Evolutionary conservation across 1,139 yeast species (phyloP).

Genomic region (Debaryomyces coudertii): DNA sequence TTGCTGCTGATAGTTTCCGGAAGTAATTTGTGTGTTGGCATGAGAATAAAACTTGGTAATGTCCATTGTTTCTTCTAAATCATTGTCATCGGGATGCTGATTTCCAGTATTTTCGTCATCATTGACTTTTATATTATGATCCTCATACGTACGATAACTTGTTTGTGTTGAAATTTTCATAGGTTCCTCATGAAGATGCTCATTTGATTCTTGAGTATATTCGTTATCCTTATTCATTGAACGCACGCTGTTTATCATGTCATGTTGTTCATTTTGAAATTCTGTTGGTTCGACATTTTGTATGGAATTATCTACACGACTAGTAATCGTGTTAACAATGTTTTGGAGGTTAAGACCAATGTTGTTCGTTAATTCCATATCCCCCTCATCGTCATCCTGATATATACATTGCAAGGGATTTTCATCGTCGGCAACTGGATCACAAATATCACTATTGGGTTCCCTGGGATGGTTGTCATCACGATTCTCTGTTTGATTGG

Average conservation of each 20-base stretch:
- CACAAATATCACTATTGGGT: background rate
- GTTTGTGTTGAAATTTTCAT: background rate
- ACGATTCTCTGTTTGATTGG: background rate
- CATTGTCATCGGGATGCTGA: background rate
- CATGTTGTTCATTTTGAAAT: background rate
- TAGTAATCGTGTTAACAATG: background rate
- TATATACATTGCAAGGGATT: background rate
- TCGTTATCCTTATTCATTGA: background rate
- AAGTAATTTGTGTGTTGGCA: background rate
- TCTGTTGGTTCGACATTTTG: background rate
- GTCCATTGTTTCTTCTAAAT: constrained; percentile 14
- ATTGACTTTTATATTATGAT: background rate
- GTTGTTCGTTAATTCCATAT: constrained; percentile 27
- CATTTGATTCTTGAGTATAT: background rate
- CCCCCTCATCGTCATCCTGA: constrained; percentile 19
- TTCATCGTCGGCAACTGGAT: background rate
- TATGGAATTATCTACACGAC: background rate
- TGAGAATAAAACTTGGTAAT: constrained; percentile 13
- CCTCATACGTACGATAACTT: background rate
- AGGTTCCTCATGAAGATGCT: background rate
- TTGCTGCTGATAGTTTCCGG: constrained; percentile 2
- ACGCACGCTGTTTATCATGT: background rate
- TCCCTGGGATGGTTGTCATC: background rate
- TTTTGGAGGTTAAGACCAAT: constrained; percentile 4
- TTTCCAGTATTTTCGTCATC: constrained; percentile 1